A percentile compares a stretch with the other conserved stretches of the same genome.
phyloP scores from a whole-genome alignment of 2,329 filamentous ascomycete genomes.

The Camillea tinctor region DNA sequence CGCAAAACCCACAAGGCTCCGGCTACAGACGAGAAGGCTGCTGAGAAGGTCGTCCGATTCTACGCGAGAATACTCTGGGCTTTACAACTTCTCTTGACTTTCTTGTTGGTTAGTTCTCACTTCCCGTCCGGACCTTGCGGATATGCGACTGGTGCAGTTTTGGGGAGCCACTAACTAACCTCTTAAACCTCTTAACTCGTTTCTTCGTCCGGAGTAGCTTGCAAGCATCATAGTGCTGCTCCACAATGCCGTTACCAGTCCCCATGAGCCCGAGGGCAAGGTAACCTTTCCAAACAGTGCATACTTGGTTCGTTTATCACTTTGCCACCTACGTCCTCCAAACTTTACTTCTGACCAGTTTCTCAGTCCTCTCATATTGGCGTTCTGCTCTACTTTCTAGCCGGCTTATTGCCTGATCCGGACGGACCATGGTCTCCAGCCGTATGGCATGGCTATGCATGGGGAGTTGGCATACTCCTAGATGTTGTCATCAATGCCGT shows the following conservation, averaged over 20 bases:
- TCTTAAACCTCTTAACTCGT: too few relatives aligned
- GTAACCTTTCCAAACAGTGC: constrained; percentile 40
- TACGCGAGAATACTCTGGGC: too few relatives aligned
- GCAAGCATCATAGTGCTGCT: constrained; percentile 35
- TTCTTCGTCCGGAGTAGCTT: constrained; percentile 18
- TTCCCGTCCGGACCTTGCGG: too few relatives aligned
- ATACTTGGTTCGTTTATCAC: constrained; percentile 33
- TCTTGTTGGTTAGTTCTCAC: too few relatives aligned
- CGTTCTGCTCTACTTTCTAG: constrained; percentile 41
- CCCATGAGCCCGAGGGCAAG: constrained; percentile 23
- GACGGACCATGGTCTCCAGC: constrained; percentile 44
- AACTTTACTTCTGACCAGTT: constrained; percentile 8
- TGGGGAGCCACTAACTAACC: not conserved
- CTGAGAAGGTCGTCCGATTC: too few relatives aligned
- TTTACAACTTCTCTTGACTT: too few relatives aligned
- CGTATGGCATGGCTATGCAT: constrained; percentile 37
- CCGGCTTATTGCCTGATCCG: constrained; percentile 42
- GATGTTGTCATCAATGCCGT: constrained; percentile 38
- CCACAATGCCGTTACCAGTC: constrained; percentile 32
- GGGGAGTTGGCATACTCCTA: constrained; percentile 35
- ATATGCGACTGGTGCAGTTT: too few relatives aligned
- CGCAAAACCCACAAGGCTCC: too few relatives aligned
- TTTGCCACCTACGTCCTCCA: not conserved
- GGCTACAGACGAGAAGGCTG: too few relatives aligned
- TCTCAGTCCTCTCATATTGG: constrained; percentile 38